Conservation (phyloP, 2,329 filamentous ascomycete genomes). For the Corniculantispora saksenae region DNA sequence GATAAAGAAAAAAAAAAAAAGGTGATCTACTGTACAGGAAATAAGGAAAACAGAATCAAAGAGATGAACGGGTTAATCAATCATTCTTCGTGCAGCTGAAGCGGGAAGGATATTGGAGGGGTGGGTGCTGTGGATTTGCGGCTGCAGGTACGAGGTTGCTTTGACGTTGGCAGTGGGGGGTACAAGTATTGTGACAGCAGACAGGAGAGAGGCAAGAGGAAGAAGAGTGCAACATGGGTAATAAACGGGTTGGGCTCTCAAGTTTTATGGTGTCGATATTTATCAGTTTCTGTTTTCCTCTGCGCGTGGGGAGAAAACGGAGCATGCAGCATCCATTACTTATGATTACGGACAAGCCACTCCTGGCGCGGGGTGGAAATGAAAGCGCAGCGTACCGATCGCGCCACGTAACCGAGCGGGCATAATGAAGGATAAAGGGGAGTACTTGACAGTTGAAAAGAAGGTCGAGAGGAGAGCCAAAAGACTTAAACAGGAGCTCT, state of each 20-base stretch:
- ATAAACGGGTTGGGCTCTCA: background rate
- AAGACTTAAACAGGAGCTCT: background rate
- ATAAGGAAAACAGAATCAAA: background rate
- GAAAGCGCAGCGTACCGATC: background rate
- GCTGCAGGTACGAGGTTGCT: conserved; percentile 7
- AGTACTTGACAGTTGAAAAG: background rate
- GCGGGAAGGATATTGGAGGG: background rate
- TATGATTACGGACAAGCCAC: background rate
- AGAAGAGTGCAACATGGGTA: background rate
- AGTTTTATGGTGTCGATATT: too few relatives aligned
- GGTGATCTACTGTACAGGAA: background rate
- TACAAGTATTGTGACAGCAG: background rate
- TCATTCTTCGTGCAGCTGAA: too few relatives aligned
- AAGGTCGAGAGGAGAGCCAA: background rate
- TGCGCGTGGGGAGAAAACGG: too few relatives aligned
- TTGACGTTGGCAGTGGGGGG: background rate
- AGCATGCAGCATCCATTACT: background rate
- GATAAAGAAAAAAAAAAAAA: background rate
- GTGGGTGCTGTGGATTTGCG: background rate
- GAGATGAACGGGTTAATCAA: background rate
- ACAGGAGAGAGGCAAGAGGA: background rate
- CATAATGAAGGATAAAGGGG: too few relatives aligned
- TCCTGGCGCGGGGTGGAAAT: background rate
- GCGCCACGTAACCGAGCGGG: background rate
- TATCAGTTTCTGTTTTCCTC: too few relatives aligned